Conservation (phyloP, 2,329 filamentous ascomycete species). For the Aspergillus viridinutans region DNA sequence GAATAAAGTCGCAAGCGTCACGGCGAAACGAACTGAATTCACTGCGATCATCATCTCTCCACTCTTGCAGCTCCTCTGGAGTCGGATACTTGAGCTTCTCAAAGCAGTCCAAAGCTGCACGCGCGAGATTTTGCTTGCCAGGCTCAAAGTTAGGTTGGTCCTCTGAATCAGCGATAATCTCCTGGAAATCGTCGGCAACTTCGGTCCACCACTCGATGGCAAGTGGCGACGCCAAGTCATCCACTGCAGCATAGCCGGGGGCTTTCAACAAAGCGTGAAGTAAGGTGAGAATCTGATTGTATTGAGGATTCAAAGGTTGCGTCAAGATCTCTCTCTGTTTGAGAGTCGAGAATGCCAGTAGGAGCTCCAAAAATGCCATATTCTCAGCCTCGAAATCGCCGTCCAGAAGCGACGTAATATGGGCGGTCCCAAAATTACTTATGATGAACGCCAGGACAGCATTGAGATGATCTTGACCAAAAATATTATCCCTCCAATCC, state of each 20-base stretch:
- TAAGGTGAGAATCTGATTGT: conserved; percentile 32
- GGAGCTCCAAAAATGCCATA: conserved; percentile 38
- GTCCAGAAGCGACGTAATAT: conserved; percentile 29
- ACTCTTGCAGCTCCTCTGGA: conserved; percentile 30
- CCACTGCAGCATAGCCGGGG: conserved; percentile 38
- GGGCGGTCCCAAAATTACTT: conserved; percentile 29
- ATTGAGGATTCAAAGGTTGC: conserved; percentile 25
- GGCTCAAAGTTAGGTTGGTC: conserved; percentile 23
- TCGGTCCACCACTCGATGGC: conserved; percentile 43
- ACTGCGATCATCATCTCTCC: conserved; percentile 41
- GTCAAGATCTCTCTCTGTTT: conserved; percentile 30
- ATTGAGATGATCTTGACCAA: conserved; percentile 23
- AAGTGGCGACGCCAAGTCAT: conserved; percentile 34
- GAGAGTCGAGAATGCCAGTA: conserved; percentile 34
- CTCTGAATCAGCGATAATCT: conserved; percentile 25
- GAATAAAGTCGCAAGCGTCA: conserved; percentile 44
- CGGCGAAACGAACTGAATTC: conserved; percentile 43
- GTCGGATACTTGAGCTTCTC: conserved; percentile 40
- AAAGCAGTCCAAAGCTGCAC: conserved; percentile 39
- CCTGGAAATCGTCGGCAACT: conserved; percentile 36
- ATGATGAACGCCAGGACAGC: conserved; percentile 31
- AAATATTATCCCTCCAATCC: conserved; percentile 23
- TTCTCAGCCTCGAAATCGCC: conserved; percentile 36
- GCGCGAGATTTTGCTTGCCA: conserved; percentile 37
- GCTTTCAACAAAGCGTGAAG: conserved; percentile 38